phyloP scores from a whole-genome alignment of 176 grass and related monocot species.

The Triticum aestivum region DNA sequence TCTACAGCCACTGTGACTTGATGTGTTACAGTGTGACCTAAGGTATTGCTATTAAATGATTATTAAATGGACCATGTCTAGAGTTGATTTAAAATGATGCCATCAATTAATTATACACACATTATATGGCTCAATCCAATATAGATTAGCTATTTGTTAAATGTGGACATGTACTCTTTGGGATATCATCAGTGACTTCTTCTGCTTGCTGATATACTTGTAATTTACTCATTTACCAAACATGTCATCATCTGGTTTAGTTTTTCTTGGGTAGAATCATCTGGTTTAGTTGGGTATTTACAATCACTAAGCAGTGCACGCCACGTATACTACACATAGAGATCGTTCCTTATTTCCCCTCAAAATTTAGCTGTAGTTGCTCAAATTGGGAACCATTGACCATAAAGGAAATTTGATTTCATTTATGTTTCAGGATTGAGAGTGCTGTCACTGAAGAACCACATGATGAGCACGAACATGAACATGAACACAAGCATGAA shows the following conservation, averaged over 20 bases:
- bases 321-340: neutral
- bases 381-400: neutral
- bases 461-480: conserved; percentile 53
- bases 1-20: neutral
- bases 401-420: conserved; percentile 10
- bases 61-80: neutral
- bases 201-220: neutral
- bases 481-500: conserved; percentile 26
- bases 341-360: neutral
- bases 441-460: conserved; percentile 77
- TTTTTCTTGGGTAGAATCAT: neutral
- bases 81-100: conserved; percentile 5
- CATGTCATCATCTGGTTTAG: neutral
- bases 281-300: neutral
- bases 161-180: neutral
- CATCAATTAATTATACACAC: neutral
- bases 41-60: neutral
- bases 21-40: neutral
- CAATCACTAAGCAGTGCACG: neutral
- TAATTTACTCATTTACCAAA: neutral
- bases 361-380: neutral
- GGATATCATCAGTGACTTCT: neutral
- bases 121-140: neutral
- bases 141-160: neutral
- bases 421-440: conserved; percentile 74